These are phyloP conservation scores for Solanum sejunctum DNA, from an alignment of 257 asterid genomes.

Conservation along the genomic window DNA sequence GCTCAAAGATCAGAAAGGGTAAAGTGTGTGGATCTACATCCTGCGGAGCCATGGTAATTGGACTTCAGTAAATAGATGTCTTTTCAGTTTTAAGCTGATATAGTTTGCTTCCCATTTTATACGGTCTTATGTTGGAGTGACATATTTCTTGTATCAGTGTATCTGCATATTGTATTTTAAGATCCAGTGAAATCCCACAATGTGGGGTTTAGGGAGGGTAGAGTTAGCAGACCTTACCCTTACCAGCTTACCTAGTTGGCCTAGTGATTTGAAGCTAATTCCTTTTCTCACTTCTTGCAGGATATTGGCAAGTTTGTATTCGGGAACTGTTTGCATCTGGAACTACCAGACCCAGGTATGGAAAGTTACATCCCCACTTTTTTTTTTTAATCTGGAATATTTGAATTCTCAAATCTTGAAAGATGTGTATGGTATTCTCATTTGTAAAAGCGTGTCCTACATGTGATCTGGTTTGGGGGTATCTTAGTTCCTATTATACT, in stretches of 20 bases:
- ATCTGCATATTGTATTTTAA: background rate
- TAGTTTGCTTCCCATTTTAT: background rate
- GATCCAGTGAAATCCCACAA: background rate
- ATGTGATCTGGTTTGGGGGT: background rate
- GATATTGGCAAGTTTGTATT: slow-evolving; percentile 82
- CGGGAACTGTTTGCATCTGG: slow-evolving; percentile 89
- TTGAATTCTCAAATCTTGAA: background rate
- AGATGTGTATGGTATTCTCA: background rate
- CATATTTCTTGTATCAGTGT: background rate
- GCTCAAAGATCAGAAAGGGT: slow-evolving; percentile 43
- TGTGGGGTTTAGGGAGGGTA: background rate
- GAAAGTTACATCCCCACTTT: background rate
- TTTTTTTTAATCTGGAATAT: background rate
- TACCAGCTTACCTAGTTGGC: background rate
- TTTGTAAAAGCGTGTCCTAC: background rate
- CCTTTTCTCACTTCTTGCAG: slow-evolving; percentile 19
- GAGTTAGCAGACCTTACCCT: background rate
- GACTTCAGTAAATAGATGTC: background rate
- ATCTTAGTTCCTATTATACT: background rate
- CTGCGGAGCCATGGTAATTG: slow-evolving; percentile 38
- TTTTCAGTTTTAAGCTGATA: background rate
- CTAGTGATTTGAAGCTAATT: background rate
- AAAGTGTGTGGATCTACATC: slow-evolving; percentile 38
- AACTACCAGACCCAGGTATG: slow-evolving; percentile 89
- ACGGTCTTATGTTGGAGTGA: background rate